Evolutionary conservation across 2,329 filamentous ascomycete species (phyloP), one percentile per base, ranked within the genome.

Genomic region (Calonectria pauciramosa): DNA sequence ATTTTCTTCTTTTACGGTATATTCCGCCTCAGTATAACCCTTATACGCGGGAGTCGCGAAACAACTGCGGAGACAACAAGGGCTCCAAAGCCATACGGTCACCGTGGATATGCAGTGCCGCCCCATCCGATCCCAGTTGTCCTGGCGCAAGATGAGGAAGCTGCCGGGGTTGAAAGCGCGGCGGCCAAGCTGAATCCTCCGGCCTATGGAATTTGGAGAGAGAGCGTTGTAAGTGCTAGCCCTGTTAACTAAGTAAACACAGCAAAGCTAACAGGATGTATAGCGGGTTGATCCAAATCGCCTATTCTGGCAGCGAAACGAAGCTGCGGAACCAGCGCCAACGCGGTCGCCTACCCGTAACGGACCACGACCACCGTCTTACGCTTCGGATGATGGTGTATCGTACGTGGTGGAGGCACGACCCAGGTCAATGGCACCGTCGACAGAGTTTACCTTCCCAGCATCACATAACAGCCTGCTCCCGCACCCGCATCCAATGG

Each of bases 121-220:
- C 86, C 89, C 11, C 88, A 90, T 32, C 96, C 96, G 1, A 97
- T 98, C 75, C 93, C 90, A 51, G 94, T 98, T 14, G 91, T 94
- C 23, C 88, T 96, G 59, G 92, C 92, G 2, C 89, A 91, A 51
- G 95, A 97, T 81, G 94, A 96, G 80, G 94, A 96, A 80, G 90
- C 91, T 23, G 89, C 87, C 2, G 90, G 89, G 4, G 83, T 89
- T 68, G 89, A 91, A 71, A 90, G 88, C 66, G 89, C 91, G 73
- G 86, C 89, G 0, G 86, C 86, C 52, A 92, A 92, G 79, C 77
- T 89, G 26, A 91, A 92, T 11, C 96, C 96, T 5, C 96, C 96
- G 0, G 95, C 95, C 2, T 98, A 98, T 82, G 96, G 96, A 0
- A 86, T 95, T 1, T 97, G 95, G 94, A 89, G 95, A 68, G 93